phyloP scores from a whole-genome alignment of 139 green algal genomes.

The Protoeuglena noctilucae region DNA sequence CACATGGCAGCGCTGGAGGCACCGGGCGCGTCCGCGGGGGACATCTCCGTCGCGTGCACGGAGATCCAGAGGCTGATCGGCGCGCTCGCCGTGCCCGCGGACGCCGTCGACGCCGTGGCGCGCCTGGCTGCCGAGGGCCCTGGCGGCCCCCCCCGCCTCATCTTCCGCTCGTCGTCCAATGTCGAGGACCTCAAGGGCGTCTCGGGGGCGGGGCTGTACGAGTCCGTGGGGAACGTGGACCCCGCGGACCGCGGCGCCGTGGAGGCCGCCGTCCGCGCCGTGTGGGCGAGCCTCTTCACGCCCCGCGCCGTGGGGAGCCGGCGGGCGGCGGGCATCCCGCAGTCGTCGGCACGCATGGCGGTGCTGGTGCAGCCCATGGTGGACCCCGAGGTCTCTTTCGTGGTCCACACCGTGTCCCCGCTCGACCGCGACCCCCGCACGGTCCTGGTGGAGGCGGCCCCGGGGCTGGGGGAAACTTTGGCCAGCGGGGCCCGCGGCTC shows the following conservation, averaged over 20 bases:
- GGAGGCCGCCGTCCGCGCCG: constrained; percentile 31
- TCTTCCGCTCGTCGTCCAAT: constrained; percentile 70
- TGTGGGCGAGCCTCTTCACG: constrained; percentile 87
- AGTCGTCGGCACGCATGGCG: constrained; percentile 58
- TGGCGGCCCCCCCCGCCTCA: constrained; percentile 27
- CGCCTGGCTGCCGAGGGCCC: no score
- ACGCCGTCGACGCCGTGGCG: no score
- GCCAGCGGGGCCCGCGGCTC: constrained; percentile 69
- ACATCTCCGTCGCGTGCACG: no score
- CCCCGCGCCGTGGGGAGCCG: constrained; percentile 65
- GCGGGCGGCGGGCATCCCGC: constrained; percentile 13
- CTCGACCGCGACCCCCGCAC: constrained; percentile 17
- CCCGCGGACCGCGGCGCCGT: constrained; percentile 26
- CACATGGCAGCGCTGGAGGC: constrained; percentile 22
- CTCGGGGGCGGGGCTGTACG: constrained; percentile 83
- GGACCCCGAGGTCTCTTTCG: constrained; percentile 50
- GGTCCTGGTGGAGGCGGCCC: constrained; percentile 66
- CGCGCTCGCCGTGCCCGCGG: no score
- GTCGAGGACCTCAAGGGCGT: constrained; percentile 84
- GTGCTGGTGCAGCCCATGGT: constrained; percentile 75
- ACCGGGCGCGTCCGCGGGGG: no score
- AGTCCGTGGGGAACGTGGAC: constrained; percentile 62
- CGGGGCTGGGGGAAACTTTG: constrained; percentile 82
- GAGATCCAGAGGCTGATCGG: constrained; percentile 30
- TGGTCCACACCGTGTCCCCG: constrained; percentile 71